Evolutionary conservation across 306 rosid genomes (phyloP), one percentile per base, ranked within the genome.

Genomic region (Boehmeria nivea): DNA sequence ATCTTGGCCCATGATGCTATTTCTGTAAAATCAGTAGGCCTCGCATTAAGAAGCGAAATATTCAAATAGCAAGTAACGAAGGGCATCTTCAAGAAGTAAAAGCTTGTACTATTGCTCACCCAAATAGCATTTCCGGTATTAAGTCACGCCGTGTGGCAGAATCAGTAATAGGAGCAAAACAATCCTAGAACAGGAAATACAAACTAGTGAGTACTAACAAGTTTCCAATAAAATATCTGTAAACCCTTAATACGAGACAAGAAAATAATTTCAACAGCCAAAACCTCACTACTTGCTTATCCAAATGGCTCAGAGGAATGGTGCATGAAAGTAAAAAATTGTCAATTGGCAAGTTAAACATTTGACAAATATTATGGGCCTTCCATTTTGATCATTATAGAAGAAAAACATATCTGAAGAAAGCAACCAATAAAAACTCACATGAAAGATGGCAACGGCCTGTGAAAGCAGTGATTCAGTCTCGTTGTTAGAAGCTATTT

Each of bases 131-230:
- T n/a, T 86, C 71, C 11, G 91, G 82, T 57, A 93, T 93, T 63
- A 87, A 83, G 81, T 93, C 95, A 8, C 77, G 83, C 28, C 87
- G 79, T 21, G 99, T 78, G 39, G 75, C 31, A 39, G 96, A 28
- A 75, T 93, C 96, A 51, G 83, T 78, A 39, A 93, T 93, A 15
- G 99, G 96, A 75, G 83, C 79, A 81, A 93, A 93, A 42, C 82
- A 66, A 74, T 87, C 95, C 99, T 93, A 57, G 1, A 68, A 59
- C 61, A 64, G 40, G 65, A 59, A 73, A 22, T 8, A 7, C 19
- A 54, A 25, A 13, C 43, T 11, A 20, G 23, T 60, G 31, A 43
- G 56, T 57, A 16, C 25, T 26, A 2, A 1, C 47, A 20, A 39
- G 2, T 22, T n/a, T n/a, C n/a, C n/a, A 31, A 60, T 66, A 51